A percentile compares a stretch with the other conserved stretches of the same genome.
Conservation (phyloP, 306 rosid species). For the Dryas octopetala region DNA sequence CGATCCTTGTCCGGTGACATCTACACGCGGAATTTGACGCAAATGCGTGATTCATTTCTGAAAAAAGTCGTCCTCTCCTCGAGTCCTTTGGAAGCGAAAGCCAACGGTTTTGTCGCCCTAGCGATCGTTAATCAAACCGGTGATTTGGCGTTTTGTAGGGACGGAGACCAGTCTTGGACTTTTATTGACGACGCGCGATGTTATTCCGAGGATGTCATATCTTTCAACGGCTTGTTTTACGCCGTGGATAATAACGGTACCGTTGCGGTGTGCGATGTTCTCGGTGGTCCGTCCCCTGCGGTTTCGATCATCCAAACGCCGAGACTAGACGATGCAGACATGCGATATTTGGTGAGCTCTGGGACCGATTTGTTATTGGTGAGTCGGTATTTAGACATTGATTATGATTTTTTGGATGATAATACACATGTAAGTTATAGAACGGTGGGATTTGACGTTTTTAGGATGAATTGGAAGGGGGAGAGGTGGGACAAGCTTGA, state of each 20-base stretch:
- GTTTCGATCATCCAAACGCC: conserved; percentile 32
- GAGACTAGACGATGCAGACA: conserved; percentile 36
- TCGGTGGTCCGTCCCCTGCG: conserved; percentile 5
- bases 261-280: conserved; percentile 49
- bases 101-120: conserved; percentile 37
- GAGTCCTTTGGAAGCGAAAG: conserved; percentile 23
- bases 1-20: conserved; percentile 27
- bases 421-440: conserved; percentile 26
- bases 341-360: conserved; percentile 51
- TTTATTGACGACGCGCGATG: conserved; percentile 31
- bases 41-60: conserved; percentile 57
- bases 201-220: conserved; percentile 54
- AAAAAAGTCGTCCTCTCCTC: conserved; percentile 58
- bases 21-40: conserved; percentile 33
- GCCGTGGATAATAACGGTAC: conserved; percentile 55
- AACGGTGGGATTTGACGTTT: conserved; percentile 53
- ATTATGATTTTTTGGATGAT: conserved; percentile 13
- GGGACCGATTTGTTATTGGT: conserved; percentile 49
- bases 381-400: conserved; percentile 44
- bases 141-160: conserved; percentile 42
- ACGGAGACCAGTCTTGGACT: conserved; percentile 49
- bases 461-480: conserved; percentile 49
- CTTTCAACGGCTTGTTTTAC: conserved; percentile 40
- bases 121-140: conserved; percentile 49
- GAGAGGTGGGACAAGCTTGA: conserved; percentile 43